Conservation (phyloP, 768 basidiomycete species). For the Termitomyces sp. region DNA sequence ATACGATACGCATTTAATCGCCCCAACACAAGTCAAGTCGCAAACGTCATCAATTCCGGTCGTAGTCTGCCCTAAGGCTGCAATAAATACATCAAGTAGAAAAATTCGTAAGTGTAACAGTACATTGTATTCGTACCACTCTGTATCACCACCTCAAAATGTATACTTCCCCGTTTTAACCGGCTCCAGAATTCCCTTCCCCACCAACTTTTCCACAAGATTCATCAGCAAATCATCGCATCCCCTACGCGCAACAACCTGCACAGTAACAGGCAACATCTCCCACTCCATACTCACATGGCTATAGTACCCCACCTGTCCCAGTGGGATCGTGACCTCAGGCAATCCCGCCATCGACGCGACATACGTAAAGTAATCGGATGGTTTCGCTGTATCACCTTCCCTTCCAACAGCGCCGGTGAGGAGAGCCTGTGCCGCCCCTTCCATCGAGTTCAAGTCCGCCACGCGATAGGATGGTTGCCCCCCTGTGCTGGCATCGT, state of each 20-base stretch:
- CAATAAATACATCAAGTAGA: background rate
- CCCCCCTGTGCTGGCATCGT: conserved; percentile 32
- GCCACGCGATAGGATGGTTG: conserved; percentile 31
- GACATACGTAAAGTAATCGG: conserved; percentile 30
- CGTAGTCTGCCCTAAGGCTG: conserved; percentile 57
- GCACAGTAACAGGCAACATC: conserved; percentile 32
- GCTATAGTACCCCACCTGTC: conserved; percentile 32
- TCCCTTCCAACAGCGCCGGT: conserved; percentile 10
- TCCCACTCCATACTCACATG: conserved; percentile 29
- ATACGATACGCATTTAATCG: conserved; percentile 26
- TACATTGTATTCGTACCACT: background rate
- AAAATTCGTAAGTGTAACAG: background rate
- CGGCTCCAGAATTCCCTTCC: conserved; percentile 19
- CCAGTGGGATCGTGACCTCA: conserved; percentile 33
- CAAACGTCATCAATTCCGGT: conserved; percentile 73
- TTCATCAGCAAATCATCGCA: conserved; percentile 33
- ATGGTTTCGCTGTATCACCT: background rate
- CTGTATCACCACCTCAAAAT: conserved; percentile 8
- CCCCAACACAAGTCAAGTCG: conserved; percentile 74
- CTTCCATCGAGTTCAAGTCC: conserved; percentile 28
- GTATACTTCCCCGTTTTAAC: conserved; percentile 22
- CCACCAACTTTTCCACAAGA: conserved; percentile 25
- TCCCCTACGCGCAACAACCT: conserved; percentile 30
- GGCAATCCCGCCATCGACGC: conserved; percentile 36
- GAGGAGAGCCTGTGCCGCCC: conserved; percentile 25